Percentiles rank a stretch among this genome's conserved stretches.
These are phyloP conservation scores for Wickerhamiella cacticola DNA, from an alignment of 805 yeast species.

Conservation along the genomic window DNA sequence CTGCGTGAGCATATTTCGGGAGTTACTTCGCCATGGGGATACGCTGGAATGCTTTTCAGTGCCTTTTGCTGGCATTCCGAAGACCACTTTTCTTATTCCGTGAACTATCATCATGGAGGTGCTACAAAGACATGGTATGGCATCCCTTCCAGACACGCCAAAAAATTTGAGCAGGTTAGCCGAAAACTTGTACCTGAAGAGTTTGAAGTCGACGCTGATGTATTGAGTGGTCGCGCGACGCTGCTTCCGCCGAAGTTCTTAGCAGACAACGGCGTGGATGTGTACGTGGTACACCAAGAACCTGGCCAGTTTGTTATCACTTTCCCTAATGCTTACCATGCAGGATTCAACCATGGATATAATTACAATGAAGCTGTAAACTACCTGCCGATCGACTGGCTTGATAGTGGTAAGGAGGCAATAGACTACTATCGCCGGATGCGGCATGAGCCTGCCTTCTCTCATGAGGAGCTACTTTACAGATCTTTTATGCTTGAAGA, in stretches of 20 bases:
- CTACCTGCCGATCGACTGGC: conserved; percentile 33
- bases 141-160: conserved; percentile 58
- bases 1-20: conserved; percentile 48
- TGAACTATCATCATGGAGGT: conserved; percentile 86
- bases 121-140: conserved; percentile 90
- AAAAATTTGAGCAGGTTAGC: conserved; percentile 53
- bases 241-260: conserved; percentile 58
- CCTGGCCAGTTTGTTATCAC: conserved; percentile 77
- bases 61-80: conserved; percentile 97
- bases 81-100: conserved; percentile 83
- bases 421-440: conserved; percentile 24
- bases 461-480: conserved; percentile 28
- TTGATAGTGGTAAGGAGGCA: conserved; percentile 25
- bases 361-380: conserved; percentile 39
- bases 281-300: conserved; percentile 53
- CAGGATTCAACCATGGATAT: conserved; percentile 80
- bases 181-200: conserved; percentile 61
- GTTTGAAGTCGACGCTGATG: conserved; percentile 54
- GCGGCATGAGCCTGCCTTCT: conserved; percentile 27
- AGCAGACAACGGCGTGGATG: conserved; percentile 34
- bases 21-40: conserved; percentile 92
- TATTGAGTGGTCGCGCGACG: conserved; percentile 45
- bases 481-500: conserved; percentile 18
- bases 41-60: conserved; percentile 76
- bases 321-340: conserved; percentile 80